Evolutionary conservation across 1,284 basidiomycete species (phyloP), one percentile per base, ranked within the genome.

Genomic region (Sphagnurus paluster): DNA sequence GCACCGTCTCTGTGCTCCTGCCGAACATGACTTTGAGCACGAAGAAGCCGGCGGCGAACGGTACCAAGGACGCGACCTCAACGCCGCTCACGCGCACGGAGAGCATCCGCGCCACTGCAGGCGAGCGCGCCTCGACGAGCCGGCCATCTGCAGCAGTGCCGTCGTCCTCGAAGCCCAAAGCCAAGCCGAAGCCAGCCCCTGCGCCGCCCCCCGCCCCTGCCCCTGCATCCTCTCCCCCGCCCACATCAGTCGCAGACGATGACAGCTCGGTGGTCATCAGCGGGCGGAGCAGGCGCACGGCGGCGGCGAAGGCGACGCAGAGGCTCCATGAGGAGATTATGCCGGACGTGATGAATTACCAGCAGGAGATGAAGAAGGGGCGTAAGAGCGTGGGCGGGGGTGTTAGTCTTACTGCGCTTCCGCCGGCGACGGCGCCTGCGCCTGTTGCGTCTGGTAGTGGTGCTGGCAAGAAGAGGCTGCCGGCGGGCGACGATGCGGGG

Each of bases 301-400:
- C 90, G 7, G 88, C 90, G 1, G 72, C 74, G 11, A 80, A 76
- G 55, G 90, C 89, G 2, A 74, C 70, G 3, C 70, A 78, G 53
- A 75, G 70, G 54, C 64, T 93, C 33, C 77, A 76, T 28, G 76
- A 87, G 10, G 76, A 76, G 52, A 69, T 90, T 49, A 90, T 91
- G 81, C 84, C 87, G 0, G 90, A 93, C 56, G 71, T 90, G 8
- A 56, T 81, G 36, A 76, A 69, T 48, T 92, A 76, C 55, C 79
- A 90, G 63, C 77, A 77, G 56, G 80, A 90, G 65, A 72, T 76
- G 66, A 62, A 58, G 44, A 62, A 57, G 41, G 61, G 57, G 29
- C 56, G 61, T 44, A 62, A 58, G 48, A 46, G 62, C 56, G 43
- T 44, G 41, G 51, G 52, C 40, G 53, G 24, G 21, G 10, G 24